Conservation (phyloP, 768 basidiomycete species). For the Polyporus arcularius region DNA sequence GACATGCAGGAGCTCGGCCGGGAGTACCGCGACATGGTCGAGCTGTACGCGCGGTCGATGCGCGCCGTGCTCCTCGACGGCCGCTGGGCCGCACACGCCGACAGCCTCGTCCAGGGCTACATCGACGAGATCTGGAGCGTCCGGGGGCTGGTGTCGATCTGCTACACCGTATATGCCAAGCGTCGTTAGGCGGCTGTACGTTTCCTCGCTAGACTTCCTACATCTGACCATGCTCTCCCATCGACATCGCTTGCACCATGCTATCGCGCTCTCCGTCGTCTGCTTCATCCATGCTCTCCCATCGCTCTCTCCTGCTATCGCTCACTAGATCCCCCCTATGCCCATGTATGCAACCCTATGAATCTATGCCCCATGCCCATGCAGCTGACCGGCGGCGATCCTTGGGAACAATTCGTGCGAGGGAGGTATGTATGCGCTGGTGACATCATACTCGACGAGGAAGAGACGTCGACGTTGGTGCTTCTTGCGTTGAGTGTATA, state of each 20-base stretch:
- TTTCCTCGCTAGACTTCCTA: neutral
- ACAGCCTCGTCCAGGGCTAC: conserved; percentile 42
- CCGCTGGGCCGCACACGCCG: conserved; percentile 31
- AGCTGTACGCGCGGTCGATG: conserved; percentile 49
- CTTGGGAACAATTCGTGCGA: too few relatives aligned
- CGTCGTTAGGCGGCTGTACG: conserved; percentile 3
- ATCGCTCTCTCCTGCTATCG: neutral
- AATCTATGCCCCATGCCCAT: conserved; percentile 18
- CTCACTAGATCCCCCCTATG: neutral
- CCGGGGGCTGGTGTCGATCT: conserved; percentile 48
- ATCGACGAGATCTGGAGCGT: conserved; percentile 47
- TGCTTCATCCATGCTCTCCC: neutral
- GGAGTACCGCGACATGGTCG: conserved; percentile 40
- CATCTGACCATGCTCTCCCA: too few relatives aligned
- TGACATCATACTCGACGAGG: too few relatives aligned
- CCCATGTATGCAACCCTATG: conserved; percentile 8
- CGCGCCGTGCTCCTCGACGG: conserved; percentile 46
- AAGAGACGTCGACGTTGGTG: too few relatives aligned
- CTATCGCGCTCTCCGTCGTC: neutral
- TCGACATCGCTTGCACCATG: neutral
- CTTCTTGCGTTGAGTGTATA: too few relatives aligned
- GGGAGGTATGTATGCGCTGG: too few relatives aligned
- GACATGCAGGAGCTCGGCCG: conserved; percentile 40
- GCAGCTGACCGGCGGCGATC: neutral
- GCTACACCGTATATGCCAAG: conserved; percentile 52